These are phyloP conservation scores for Ensete glaucum DNA, from an alignment of 176 grass and related monocot species.

Conservation along the genomic window DNA sequence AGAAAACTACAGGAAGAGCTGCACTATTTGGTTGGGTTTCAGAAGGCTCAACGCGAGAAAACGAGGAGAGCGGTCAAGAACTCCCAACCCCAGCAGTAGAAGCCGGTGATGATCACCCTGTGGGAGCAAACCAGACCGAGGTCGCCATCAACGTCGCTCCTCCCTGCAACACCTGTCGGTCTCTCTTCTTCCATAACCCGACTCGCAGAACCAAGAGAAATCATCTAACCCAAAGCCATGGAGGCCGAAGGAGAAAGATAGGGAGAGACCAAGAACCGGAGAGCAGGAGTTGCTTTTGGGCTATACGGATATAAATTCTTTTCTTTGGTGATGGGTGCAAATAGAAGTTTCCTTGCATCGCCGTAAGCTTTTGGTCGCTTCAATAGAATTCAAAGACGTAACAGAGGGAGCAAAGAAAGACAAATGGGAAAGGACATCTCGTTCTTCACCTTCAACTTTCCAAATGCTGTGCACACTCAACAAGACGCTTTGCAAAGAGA, in stretches of 20 bases:
- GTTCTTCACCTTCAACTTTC: not conserved
- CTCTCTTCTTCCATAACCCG: not conserved
- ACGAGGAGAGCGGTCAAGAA: slow-evolving; percentile 81
- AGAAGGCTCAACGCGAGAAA: not conserved
- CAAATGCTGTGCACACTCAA: not conserved
- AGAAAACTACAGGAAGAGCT: no score
- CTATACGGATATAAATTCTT: no score
- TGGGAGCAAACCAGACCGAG: no score
- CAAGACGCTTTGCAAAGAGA: not conserved
- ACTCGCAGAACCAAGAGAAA: no score
- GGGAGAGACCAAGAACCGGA: no score
- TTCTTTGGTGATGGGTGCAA: no score
- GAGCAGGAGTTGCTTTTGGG: no score
- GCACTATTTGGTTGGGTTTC: no score
- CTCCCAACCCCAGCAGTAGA: slow-evolving; percentile 96
- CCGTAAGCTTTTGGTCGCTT: slow-evolving; percentile 1
- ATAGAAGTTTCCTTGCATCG: not conserved
- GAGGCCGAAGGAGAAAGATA: no score
- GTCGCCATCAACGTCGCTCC: not conserved
- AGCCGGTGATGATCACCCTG: slow-evolving; percentile 40
- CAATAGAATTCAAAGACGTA: not conserved
- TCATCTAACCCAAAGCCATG: no score
- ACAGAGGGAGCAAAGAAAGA: not conserved
- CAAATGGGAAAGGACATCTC: not conserved
- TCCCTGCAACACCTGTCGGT: not conserved